Evolutionary conservation across 768 basidiomycete genomes (phyloP).

Genomic region (Austroboletus festivus): DNA sequence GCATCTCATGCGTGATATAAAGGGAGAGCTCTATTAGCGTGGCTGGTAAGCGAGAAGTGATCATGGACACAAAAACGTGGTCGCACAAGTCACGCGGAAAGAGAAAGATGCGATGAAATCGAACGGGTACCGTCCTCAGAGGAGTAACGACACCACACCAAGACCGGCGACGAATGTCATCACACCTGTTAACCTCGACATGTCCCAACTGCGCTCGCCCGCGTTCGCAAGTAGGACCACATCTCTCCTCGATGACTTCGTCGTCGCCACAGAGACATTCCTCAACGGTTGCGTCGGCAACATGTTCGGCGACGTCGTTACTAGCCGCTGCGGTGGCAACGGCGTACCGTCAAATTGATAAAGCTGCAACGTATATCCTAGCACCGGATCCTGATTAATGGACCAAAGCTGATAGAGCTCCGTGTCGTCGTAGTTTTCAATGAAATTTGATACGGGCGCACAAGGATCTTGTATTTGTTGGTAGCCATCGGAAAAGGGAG

Average conservation of each 20-base stretch:
- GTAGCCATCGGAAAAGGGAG: conserved; percentile 81
- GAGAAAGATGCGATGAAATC: too few relatives aligned
- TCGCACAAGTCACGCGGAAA: too few relatives aligned
- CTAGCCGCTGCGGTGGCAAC: conserved; percentile 63
- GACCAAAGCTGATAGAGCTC: conserved; percentile 65
- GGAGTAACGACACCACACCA: conserved; percentile 23
- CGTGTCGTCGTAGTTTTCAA: conserved; percentile 77
- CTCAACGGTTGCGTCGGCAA: conserved; percentile 68
- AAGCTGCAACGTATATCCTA: conserved; percentile 70
- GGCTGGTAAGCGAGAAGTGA: conserved; percentile 16
- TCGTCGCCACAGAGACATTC: conserved; percentile 41
- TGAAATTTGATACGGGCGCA: conserved; percentile 81
- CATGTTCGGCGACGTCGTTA: conserved; percentile 81
- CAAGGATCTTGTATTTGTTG: conserved; percentile 96
- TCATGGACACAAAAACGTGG: conserved; percentile 6
- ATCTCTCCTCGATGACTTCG: conserved; percentile 2
- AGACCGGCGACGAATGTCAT: conserved; percentile 15
- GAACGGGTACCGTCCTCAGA: too few relatives aligned
- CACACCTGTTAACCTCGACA: conserved; percentile 9
- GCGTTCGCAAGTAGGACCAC: conserved; percentile 19
- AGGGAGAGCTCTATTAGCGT: conserved; percentile 17
- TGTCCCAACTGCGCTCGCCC: conserved; percentile 23
- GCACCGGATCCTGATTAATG: conserved; percentile 63
- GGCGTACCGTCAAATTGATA: conserved; percentile 78
- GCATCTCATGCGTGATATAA: conserved; percentile 9